Evolutionary conservation across 164 flowering plant genomes (phyloP).

Genomic region (Vitis cinerea): DNA sequence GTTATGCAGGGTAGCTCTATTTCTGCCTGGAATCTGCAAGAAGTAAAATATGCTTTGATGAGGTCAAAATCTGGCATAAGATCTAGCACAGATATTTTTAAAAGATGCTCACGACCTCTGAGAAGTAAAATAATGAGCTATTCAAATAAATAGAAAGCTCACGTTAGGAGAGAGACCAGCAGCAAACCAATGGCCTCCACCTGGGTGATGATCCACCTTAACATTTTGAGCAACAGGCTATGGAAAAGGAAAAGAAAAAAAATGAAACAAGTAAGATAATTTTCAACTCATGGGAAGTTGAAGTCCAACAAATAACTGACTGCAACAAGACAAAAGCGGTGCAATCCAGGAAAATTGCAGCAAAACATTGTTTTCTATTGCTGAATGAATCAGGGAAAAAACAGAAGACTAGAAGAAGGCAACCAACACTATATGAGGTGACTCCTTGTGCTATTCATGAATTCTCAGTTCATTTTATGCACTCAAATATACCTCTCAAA

Average conservation of each 20-base stretch:
- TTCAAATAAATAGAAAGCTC: conserved; percentile 25
- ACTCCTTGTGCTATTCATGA: too few relatives aligned
- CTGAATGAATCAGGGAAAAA: background rate
- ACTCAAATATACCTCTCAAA: too few relatives aligned
- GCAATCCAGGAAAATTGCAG: too few relatives aligned
- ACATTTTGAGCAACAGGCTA: conserved; percentile 82
- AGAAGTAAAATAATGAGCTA: background rate
- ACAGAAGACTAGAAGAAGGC: too few relatives aligned
- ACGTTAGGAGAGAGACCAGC: conserved; percentile 99
- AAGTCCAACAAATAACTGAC: background rate
- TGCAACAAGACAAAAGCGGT: background rate
- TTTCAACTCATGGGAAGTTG: background rate
- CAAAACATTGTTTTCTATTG: background rate
- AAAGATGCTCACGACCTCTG: too few relatives aligned
- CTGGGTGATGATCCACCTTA: conserved; percentile 90
- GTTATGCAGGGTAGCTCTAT: conserved; percentile 43
- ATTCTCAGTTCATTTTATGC: too few relatives aligned
- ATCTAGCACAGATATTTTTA: too few relatives aligned
- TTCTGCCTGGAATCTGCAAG: conserved; percentile 62
- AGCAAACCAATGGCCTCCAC: conserved; percentile 97
- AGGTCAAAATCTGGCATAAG: background rate
- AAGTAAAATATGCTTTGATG: background rate
- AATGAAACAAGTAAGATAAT: background rate
- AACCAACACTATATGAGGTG: too few relatives aligned
- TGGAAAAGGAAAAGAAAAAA: conserved; percentile 12